Evolutionary conservation across 2,329 filamentous ascomycete genomes (phyloP), one percentile per base, ranked within the genome.

Genomic region (Fusarium sp.): DNA sequence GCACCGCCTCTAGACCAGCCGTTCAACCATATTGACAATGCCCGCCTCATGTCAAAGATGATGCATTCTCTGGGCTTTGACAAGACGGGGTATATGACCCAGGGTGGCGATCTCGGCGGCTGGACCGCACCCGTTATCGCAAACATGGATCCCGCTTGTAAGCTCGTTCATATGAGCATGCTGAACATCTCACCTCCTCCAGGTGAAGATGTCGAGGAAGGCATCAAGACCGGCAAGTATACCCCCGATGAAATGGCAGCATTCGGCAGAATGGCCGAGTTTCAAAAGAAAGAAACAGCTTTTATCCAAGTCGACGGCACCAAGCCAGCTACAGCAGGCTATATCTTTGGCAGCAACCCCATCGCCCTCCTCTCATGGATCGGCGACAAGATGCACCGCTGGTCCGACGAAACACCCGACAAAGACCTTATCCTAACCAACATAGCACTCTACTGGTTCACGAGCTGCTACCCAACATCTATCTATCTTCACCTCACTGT

Each of bases 91-190:
- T 75, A 74, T 5, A 19, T 72, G 3, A 52, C 59, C 1, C 72
- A 74, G 18, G 72, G 72, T 3, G 72, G 69, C 7, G 72, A 74
- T 6, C 49, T 74, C 1, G 72, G 72, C 23, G 66, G 60, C 7
- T 60, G 67, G 60, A 67, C 65, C 2, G 72, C 68, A 5, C 64
- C 72, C 1, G 49, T 56, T 5, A 56, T 74, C 11, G 68, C 68
- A 1, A 71, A 71, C n/a, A 15, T 67, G 2, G 68, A 71, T 28
- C 38, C 54, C 3, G 30, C 49, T 3, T 71, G 68, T 4, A 71
- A 71, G 5, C 40, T 71, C 0, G 61, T 71, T 3, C 68, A 71
- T 3, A 67, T 71, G 60, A 71, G 54, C 5, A 56, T 71, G 49
- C 12, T 71, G 7, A 67, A 71, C 2, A 28, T 71, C 4, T 44